Base-by-base conservation (phyloP, 2,329 filamentous ascomycete species). In the Orbilia oligospora region DNA sequence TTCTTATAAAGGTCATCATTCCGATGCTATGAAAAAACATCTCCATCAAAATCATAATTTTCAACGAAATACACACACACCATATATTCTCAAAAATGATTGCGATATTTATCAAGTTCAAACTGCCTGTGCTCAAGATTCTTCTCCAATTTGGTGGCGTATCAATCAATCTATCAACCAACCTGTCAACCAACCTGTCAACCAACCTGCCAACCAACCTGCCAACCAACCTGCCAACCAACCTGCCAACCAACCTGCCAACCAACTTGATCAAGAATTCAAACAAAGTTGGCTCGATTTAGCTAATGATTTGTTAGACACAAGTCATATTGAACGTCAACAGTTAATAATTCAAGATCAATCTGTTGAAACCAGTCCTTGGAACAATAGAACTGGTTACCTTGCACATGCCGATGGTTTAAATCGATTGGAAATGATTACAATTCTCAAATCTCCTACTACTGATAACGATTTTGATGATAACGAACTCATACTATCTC, bases 101-200 rank as follows among this genome's bases (percentile, higher is more conserved):
- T 64, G 46, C 48, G 33, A 64, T 6, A 30, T 64, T 2, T 64
- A 64, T 16, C 27, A 64, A 48, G 33, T 64, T 48, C 27, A 64
- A 64, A 64, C 46, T 9, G 33, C 33, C 48, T 64, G 27, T 16
- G 38, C 46, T 38, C 24, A 64, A 27, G 38, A 64, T 48, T 18
- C 24, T 2, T 64, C 24, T n/a, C 38, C 24, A 27, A 30, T 64
- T 64, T 64, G 33, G n/a, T 64, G 22, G 38, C 24, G 22, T 46
- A 48, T 64, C 5, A 64, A 64, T 48, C 27, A 64, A 64, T n/a
- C n/a, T n/a, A n/a, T n/a, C n/a, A 30, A 14, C 30, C 1, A 12
- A 9, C 5, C 27, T 48, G 33, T 30, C 3, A 24, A n/a, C 14
- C 27, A 64, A 9, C 8, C 20, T 5, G 3, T 16, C n/a, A n/a